A percentile compares a stretch with the other conserved stretches of the same genome.
Evolutionary conservation across 139 green algal genomes (phyloP).

Genomic region (Micractinium sp.): DNA sequence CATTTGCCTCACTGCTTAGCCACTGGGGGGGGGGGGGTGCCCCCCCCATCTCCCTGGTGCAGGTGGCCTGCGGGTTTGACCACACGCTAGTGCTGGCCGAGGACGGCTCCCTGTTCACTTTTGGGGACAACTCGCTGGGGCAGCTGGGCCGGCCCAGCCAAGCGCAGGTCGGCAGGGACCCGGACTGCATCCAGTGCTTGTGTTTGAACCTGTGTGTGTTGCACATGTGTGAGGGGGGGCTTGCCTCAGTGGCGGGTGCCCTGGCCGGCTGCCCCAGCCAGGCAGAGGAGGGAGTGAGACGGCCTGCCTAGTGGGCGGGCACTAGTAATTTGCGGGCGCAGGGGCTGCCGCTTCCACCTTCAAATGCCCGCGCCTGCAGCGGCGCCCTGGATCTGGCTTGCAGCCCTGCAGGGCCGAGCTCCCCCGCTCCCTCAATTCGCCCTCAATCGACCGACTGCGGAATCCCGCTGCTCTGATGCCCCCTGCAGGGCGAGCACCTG

Average conservation of each 20-base stretch:
- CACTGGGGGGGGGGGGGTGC: not conserved
- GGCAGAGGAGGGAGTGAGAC: too few relatives aligned
- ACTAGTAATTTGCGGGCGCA: too few relatives aligned
- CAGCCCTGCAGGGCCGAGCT: too few relatives aligned
- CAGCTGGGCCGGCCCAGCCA: slow-evolving; percentile 43
- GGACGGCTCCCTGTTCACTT: slow-evolving; percentile 37
- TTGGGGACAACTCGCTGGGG: slow-evolving; percentile 51
- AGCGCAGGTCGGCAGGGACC: not conserved
- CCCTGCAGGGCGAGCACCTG: slow-evolving; percentile 6
- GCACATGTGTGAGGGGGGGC: not conserved
- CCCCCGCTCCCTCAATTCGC: too few relatives aligned
- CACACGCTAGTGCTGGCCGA: slow-evolving; percentile 46
- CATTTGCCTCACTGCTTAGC: too few relatives aligned
- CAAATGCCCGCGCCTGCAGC: too few relatives aligned
- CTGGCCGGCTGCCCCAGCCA: too few relatives aligned
- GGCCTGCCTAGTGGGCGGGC: too few relatives aligned
- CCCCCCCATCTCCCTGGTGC: not conserved
- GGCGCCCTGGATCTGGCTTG: too few relatives aligned
- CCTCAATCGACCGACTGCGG: too few relatives aligned
- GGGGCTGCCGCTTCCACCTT: too few relatives aligned
- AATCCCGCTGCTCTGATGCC: not conserved
- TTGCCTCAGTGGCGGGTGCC: too few relatives aligned
- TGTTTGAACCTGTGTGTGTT: not conserved
- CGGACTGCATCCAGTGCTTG: not conserved
- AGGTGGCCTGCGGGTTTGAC: slow-evolving; percentile 50